Conservation (phyloP, 2,329 filamentous ascomycete genomes). For the Magnaporthiopsis rhizophila region DNA sequence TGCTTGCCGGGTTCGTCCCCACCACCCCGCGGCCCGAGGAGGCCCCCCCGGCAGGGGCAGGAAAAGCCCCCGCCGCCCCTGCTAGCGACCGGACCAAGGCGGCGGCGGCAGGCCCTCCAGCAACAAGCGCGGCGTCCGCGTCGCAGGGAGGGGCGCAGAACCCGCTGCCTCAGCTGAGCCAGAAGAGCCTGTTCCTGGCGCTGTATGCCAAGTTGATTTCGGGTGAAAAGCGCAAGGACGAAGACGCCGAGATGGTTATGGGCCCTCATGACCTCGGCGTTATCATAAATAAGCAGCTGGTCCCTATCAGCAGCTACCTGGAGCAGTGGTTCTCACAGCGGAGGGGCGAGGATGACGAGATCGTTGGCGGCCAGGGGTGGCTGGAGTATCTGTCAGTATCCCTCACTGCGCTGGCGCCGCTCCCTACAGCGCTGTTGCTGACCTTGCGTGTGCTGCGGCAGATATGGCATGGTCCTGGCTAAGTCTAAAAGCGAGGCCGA, state of each 20-base stretch:
- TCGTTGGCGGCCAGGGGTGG: constrained; percentile 74
- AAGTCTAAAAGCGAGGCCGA: constrained; percentile 85
- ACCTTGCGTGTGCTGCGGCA: constrained; percentile 17
- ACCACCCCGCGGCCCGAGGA: constrained; percentile 20
- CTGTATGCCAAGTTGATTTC: constrained; percentile 89
- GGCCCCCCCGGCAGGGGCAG: constrained; percentile 11
- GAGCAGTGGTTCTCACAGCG: constrained; percentile 73
- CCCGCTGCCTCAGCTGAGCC: constrained; percentile 50
- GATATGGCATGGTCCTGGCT: constrained; percentile 80
- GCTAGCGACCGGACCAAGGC: background rate
- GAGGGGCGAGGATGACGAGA: constrained; percentile 47
- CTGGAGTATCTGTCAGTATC: constrained; percentile 64
- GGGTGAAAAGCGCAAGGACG: constrained; percentile 91
- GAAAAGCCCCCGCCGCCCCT: background rate
- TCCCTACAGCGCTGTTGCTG: background rate
- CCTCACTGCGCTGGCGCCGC: background rate
- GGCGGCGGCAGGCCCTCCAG: background rate
- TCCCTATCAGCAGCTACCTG: constrained; percentile 65
- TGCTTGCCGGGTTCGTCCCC: constrained; percentile 57
- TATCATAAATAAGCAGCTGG: constrained; percentile 77
- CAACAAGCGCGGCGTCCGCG: background rate
- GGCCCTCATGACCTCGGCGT: constrained; percentile 84
- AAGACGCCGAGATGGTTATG: constrained; percentile 95
- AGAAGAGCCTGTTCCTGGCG: constrained; percentile 86
- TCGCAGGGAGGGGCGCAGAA: background rate